Conservation (phyloP, 805 yeast genomes). For the Lipomyces sp. region DNA sequence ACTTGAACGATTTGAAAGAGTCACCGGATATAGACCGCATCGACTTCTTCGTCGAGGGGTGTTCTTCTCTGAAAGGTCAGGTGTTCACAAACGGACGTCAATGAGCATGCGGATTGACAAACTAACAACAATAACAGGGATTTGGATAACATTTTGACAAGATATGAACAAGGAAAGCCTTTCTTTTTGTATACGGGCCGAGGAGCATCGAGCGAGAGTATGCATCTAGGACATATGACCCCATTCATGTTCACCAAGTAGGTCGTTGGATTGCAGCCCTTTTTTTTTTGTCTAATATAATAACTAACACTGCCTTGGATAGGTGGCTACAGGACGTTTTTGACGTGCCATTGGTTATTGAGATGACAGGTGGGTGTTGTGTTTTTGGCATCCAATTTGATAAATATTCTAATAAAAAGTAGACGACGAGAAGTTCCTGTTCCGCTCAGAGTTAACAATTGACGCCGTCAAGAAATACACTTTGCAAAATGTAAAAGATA, state of each 20-base stretch:
- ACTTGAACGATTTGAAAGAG: slow-evolving; percentile 70
- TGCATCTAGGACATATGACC: slow-evolving; percentile 96
- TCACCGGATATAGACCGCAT: slow-evolving; percentile 92
- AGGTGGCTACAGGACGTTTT: slow-evolving; percentile 95
- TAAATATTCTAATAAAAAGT: slow-evolving; percentile 48
- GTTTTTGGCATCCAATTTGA: not conserved
- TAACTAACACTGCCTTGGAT: not conserved
- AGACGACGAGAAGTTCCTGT: slow-evolving; percentile 98
- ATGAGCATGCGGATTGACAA: not conserved
- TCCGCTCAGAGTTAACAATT: slow-evolving; percentile 87
- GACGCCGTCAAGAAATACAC: slow-evolving; percentile 85
- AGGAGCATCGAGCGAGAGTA: slow-evolving; percentile 92
- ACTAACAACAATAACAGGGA: slow-evolving; percentile 39
- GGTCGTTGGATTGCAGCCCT: not conserved
- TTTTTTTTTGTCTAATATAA: not conserved
- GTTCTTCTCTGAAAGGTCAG: slow-evolving; percentile 82
- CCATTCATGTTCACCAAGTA: slow-evolving; percentile 89
- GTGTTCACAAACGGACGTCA: not conserved
- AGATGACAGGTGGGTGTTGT: slow-evolving; percentile 47
- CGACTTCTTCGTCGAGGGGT: slow-evolving; percentile 87
- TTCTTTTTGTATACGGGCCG: slow-evolving; percentile 96
- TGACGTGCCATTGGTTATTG: slow-evolving; percentile 92
- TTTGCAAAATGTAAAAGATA: slow-evolving; percentile 84
- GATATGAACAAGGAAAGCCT: slow-evolving; percentile 93
- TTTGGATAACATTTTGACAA: slow-evolving; percentile 67